Evolutionary conservation across 2,329 filamentous ascomycete species (phyloP), one percentile per base, ranked within the genome.

Genomic region (Exophiala xenobiotica): DNA sequence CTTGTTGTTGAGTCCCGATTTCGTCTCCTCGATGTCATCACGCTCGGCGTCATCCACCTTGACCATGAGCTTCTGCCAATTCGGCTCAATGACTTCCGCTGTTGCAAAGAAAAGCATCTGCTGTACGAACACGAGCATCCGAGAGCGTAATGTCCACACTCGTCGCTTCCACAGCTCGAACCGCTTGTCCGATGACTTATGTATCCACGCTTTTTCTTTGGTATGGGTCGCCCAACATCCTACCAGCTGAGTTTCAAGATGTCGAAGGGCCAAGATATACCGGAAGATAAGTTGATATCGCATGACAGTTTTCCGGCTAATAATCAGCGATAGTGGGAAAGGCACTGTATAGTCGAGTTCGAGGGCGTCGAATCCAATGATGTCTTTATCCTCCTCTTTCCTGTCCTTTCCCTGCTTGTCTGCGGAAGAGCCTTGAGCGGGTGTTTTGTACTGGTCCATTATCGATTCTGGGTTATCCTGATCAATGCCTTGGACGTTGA

Each of bases 51-150:
- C 76, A 33, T 85, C 86, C 4, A 97, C 78, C 24, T 89, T 80
- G n/a, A 86, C 83, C 90, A 96, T 96, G 55, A 99, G 82, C 41
- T 85, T 87, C 60, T 90, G 84, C 93, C 93, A 99, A 69, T 97
- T 97, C 2, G 92, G 93, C 69, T 99, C 93, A 48, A 99, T 95
- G 47, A 99, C 93, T 70, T 99, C 93, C 1, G 90, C 85, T 0
- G 93, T 97, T 71, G 90, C 97, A 68, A 96, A 99, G 70, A 97
- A 99, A 4, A 96, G 80, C 29, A 97, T 77, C 68, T 99, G 93
- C 70, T 99, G 93, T 2, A 97, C 90, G 65, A 97, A 99, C 6
- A 96, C 89, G 6, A 97, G 78, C 93, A 99, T 99, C 41, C 93
- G 83, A 2, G 91, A 90, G 26, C 93, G 82, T 51, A 99, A 73